phyloP scores from a whole-genome alignment of 148 eudicot species.

The Persicaria tinctoria region DNA sequence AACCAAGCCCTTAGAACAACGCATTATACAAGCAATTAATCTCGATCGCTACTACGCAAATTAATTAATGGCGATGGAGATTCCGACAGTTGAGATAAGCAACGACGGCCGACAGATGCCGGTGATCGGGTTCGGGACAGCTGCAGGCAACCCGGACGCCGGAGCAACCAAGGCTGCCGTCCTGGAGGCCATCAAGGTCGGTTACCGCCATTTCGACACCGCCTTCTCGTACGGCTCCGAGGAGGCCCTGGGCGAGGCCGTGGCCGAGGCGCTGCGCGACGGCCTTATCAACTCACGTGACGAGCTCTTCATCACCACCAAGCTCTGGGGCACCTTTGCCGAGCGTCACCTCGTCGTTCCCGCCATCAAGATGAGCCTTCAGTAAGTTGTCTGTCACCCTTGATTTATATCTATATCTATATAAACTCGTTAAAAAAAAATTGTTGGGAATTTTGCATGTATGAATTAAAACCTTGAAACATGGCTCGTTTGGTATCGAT shows the following conservation, averaged over 20 bases:
- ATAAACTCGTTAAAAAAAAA: too few species aligned
- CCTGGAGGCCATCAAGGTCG: conserved; percentile 24
- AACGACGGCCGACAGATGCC: conserved; percentile 8
- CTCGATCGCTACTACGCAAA: too few species aligned
- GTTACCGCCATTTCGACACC: conserved; percentile 39
- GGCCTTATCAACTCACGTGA: conserved; percentile 35
- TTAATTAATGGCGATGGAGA: background rate
- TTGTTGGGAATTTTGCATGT: too few species aligned
- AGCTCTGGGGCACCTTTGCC: conserved; percentile 47
- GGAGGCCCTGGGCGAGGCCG: conserved; percentile 41
- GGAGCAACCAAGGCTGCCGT: conserved; percentile 14
- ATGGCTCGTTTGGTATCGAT: too few species aligned
- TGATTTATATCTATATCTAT: too few species aligned
- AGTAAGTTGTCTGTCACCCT: conserved; percentile 21
- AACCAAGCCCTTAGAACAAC: too few species aligned
- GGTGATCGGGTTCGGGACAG: conserved; percentile 25
- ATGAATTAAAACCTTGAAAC: too few species aligned
- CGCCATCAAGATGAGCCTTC: conserved; percentile 28
- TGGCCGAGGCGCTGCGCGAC: conserved; percentile 24
- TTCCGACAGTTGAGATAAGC: background rate
- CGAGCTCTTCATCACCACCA: conserved; percentile 46
- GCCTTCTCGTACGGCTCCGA: conserved; percentile 26
- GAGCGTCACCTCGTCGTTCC: conserved; percentile 28
- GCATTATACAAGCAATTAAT: too few species aligned
- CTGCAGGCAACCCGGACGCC: background rate